phyloP scores from a whole-genome alignment of 495 filamentous ascomycete genomes.

The Hyaloscypha bicolor region DNA sequence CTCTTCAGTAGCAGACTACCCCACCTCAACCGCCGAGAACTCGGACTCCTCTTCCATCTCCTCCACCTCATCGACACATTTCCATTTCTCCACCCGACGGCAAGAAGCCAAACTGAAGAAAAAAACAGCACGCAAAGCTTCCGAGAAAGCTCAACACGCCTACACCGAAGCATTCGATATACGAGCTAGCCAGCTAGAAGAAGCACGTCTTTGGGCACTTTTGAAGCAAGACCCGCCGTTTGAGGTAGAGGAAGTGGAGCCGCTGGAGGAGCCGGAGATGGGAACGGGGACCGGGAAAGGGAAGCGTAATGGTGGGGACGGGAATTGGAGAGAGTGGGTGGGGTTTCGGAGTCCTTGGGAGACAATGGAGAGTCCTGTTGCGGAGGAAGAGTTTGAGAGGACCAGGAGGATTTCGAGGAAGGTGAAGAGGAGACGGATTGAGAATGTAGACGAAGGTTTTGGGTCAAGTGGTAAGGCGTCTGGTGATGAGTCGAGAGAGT shows the following conservation, averaged over 20 bases:
- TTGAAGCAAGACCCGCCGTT: conserved; percentile 37
- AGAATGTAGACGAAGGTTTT: not conserved
- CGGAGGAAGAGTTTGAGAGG: conserved; percentile 37
- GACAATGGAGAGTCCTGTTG: conserved; percentile 39
- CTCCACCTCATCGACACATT: not conserved
- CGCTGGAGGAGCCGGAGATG: conserved; percentile 21
- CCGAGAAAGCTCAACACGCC: conserved; percentile 45
- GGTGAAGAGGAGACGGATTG: conserved; percentile 8
- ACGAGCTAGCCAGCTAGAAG: conserved; percentile 52
- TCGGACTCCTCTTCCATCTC: not conserved
- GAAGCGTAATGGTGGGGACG: conserved; percentile 37
- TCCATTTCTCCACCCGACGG: not conserved
- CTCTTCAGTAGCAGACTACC: not conserved
- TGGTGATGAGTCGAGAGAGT: not conserved
- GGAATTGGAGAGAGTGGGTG: conserved; percentile 49
- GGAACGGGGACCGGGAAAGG: conserved; percentile 32
- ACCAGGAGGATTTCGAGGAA: conserved; percentile 22
- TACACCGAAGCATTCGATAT: conserved; percentile 59
- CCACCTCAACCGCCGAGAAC: not conserved
- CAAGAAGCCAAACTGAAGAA: conserved; percentile 13
- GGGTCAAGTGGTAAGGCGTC: not conserved
- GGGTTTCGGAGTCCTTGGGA: conserved; percentile 56
- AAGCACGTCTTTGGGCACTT: conserved; percentile 56
- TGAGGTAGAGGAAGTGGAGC: conserved; percentile 26
- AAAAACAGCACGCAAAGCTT: conserved; percentile 34